phyloP scores from a whole-genome alignment of 257 asterid genomes.

The Knoxia roxburghii region DNA sequence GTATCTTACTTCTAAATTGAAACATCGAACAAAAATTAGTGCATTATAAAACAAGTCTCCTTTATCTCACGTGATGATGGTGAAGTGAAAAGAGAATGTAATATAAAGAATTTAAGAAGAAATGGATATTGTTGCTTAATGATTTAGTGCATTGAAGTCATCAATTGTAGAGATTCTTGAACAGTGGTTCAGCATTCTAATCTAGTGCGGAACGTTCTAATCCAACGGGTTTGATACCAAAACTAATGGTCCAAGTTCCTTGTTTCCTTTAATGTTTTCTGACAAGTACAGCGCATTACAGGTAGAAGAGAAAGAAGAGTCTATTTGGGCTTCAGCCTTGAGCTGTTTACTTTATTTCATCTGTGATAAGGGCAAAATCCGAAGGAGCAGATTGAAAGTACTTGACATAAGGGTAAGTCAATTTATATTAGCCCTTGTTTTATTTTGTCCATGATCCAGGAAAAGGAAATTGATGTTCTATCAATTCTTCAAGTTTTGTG shows the following conservation, averaged over 20 bases:
- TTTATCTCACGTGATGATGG: background rate
- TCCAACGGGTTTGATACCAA: background rate
- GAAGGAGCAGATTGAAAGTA: constrained; percentile 83
- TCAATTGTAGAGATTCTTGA: background rate
- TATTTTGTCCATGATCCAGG: background rate
- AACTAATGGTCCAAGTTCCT: constrained; percentile 4
- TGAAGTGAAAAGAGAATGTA: background rate
- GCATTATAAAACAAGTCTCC: background rate
- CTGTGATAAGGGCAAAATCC: constrained; percentile 94
- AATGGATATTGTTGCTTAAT: too few species aligned
- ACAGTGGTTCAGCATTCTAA: background rate
- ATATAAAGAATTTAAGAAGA: background rate
- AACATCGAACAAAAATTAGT: background rate
- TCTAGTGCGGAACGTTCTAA: background rate
- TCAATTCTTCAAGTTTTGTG: background rate
- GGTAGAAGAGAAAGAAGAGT: constrained; percentile 85
- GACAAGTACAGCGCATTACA: constrained; percentile 32
- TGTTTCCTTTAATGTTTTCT: constrained; percentile 10
- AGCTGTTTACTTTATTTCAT: constrained; percentile 90
- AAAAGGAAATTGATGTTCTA: background rate
- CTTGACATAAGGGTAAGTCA: constrained; percentile 95
- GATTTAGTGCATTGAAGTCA: too few species aligned
- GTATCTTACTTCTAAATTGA: background rate
- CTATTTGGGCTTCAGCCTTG: constrained; percentile 96
- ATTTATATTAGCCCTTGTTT: constrained; percentile 9